Conservation (phyloP, 495 filamentous ascomycete genomes). For the Talaromyces thailandensis region DNA sequence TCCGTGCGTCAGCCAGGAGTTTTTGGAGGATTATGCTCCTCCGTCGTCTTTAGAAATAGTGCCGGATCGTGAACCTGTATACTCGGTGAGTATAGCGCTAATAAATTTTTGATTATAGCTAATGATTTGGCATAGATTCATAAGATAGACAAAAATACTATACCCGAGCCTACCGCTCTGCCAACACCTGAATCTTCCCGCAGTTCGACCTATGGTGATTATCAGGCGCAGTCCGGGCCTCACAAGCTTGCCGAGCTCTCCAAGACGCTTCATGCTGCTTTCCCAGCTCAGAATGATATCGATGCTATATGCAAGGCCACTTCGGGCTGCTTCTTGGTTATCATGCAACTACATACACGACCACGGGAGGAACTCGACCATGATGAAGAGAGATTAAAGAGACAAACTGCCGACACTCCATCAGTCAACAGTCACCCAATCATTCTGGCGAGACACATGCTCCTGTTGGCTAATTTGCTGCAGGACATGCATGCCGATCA, state of each 20-base stretch:
- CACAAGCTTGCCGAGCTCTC: background rate
- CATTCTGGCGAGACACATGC: conserved; percentile 7
- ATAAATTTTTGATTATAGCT: too few species aligned
- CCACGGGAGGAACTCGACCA: background rate
- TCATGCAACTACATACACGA: background rate
- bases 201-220: background rate
- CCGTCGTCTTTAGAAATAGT: background rate
- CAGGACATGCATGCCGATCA: conserved; percentile 12
- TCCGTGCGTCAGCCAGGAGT: conserved; percentile 11
- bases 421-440: conserved; percentile 8
- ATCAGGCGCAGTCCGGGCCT: background rate
- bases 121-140: too few species aligned
- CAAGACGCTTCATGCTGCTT: background rate
- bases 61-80: background rate
- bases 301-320: background rate
- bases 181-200: background rate
- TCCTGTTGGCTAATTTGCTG: conserved; percentile 11
- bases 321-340: background rate
- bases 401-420: background rate
- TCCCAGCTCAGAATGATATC: background rate
- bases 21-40: conserved; percentile 8
- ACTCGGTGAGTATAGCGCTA: background rate
- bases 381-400: background rate
- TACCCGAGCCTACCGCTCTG: background rate
- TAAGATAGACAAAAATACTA: background rate